Percentiles rank a stretch among this genome's conserved stretches.
These are phyloP conservation scores for Fusarium paranaense DNA, from an alignment of 2,329 filamentous ascomycete species.

Conservation along the genomic window DNA sequence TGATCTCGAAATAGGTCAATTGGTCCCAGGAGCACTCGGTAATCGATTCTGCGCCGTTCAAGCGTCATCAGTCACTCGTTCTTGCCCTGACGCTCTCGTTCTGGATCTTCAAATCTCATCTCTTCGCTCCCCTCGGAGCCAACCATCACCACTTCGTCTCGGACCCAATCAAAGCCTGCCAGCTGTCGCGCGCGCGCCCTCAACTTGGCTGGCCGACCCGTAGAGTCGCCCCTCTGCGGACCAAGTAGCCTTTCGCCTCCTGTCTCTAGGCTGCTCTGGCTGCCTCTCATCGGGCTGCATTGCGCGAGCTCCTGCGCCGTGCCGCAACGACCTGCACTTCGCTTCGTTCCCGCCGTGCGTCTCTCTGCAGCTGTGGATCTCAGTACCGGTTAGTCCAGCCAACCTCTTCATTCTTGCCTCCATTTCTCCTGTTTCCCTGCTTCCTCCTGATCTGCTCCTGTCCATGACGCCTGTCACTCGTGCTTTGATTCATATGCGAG, in stretches of 20 bases:
- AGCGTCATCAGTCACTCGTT: constrained; percentile 43
- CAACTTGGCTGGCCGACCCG: constrained; percentile 38
- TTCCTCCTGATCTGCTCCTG: constrained; percentile 31
- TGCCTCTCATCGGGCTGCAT: constrained; percentile 45
- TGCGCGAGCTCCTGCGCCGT: constrained; percentile 36
- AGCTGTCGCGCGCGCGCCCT: constrained; percentile 49
- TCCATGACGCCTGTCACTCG: constrained; percentile 38
- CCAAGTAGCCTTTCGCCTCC: constrained; percentile 26
- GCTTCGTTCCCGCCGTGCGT: constrained; percentile 37
- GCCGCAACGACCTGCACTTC: constrained; percentile 38
- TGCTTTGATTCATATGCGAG: constrained; percentile 48
- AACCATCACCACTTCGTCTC: constrained; percentile 38
- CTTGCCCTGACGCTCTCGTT: constrained; percentile 33
- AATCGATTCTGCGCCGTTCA: constrained; percentile 28
- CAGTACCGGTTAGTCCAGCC: constrained; percentile 41
- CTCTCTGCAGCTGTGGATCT: constrained; percentile 44
- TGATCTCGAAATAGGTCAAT: constrained; percentile 40
- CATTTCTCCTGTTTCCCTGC: constrained; percentile 36
- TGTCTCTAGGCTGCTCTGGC: constrained; percentile 27
- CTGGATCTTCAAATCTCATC: constrained; percentile 38
- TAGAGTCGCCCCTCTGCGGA: constrained; percentile 31
- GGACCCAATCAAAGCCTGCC: constrained; percentile 51
- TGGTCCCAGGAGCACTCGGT: constrained; percentile 34
- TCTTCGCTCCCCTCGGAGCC: constrained; percentile 34
- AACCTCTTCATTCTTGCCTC: constrained; percentile 41